Evolutionary conservation across 2,329 filamentous ascomycete genomes (phyloP).

Genomic region (Fusarium brevicatenulatum): DNA sequence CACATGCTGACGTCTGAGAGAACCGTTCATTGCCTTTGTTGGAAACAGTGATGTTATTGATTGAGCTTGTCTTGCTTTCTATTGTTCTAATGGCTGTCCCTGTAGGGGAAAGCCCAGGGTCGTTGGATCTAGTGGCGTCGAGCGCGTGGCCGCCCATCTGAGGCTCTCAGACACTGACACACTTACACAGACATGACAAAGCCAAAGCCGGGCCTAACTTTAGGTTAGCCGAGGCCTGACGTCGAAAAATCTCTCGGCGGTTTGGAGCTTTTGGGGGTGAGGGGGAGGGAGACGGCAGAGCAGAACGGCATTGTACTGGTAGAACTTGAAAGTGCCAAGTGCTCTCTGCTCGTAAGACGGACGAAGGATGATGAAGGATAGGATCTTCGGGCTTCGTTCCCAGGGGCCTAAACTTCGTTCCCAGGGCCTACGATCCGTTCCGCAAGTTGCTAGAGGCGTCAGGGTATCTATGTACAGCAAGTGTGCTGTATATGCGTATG

Average conservation of each 20-base stretch:
- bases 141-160: conserved; percentile 28
- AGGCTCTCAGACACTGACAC: conserved; percentile 11
- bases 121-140: conserved; percentile 27
- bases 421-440: conserved; percentile 31
- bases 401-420: conserved; percentile 16
- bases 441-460: not conserved
- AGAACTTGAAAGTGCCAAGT: not conserved
- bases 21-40: conserved; percentile 14
- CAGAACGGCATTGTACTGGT: conserved; percentile 3
- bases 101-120: conserved; percentile 11
- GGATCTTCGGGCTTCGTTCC: conserved; percentile 27
- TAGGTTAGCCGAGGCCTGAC: conserved; percentile 23
- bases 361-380: conserved; percentile 21
- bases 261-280: not conserved
- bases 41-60: conserved; percentile 14
- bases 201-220: not conserved
- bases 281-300: conserved; percentile 8
- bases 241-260: not conserved
- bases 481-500: not conserved
- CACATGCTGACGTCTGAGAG: conserved; percentile 6
- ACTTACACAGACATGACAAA: not conserved
- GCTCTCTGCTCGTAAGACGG: not conserved
- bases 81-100: conserved; percentile 1
- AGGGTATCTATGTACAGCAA: not conserved
- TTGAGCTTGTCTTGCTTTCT: conserved; percentile 23